These are phyloP conservation scores for Botrytis cinerea DNA, from an alignment of 2,329 filamentous ascomycete species.

Conservation along the genomic window DNA sequence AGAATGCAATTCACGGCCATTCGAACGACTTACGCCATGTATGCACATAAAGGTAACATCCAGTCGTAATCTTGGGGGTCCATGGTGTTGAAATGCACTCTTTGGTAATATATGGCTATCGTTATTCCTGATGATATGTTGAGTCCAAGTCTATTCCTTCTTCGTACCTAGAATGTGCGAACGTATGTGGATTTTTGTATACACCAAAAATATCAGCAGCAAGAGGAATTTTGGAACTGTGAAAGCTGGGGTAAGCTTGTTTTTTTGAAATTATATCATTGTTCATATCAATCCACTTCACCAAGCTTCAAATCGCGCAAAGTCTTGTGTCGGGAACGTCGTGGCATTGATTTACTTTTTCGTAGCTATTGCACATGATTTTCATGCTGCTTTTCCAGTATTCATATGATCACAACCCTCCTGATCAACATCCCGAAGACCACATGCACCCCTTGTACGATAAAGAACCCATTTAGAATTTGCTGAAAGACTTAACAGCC, in stretches of 20 bases:
- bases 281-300: constrained; percentile 17
- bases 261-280: constrained; percentile 1
- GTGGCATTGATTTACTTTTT: constrained; percentile 38
- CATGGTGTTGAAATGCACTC: not conserved
- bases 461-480: constrained; percentile 72
- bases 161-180: not conserved
- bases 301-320: constrained; percentile 2
- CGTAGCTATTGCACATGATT: constrained; percentile 40
- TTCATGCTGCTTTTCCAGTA: constrained; percentile 36
- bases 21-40: not conserved
- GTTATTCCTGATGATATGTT: not conserved
- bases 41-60: not conserved
- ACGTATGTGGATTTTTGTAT: not conserved
- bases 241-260: not conserved
- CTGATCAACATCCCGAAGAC: constrained; percentile 40
- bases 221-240: not conserved
- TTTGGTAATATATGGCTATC: not conserved
- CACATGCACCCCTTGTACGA: constrained; percentile 39
- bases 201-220: constrained; percentile 4
- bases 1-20: not conserved
- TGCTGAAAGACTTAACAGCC: constrained; percentile 95
- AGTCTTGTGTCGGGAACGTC: constrained; percentile 31
- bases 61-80: not conserved
- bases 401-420: constrained; percentile 40
- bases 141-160: not conserved